Base-by-base conservation (phyloP, 352 stramenopile species). In the Pythium pyrilobum region DNA sequence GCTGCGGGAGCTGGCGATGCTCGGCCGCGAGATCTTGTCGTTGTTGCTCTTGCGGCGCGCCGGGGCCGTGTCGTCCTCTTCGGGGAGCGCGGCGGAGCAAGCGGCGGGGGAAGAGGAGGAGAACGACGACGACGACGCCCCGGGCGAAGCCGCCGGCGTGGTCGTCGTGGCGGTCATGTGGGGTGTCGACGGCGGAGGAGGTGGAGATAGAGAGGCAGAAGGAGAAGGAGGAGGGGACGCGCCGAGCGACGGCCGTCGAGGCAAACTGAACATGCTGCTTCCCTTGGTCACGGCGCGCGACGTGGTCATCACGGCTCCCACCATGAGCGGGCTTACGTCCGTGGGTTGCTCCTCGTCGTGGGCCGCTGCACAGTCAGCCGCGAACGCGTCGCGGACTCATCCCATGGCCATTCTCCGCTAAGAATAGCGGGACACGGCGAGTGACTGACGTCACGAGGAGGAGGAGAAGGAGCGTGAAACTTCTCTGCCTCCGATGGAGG, bases 241-340 rank as follows among this genome's bases (percentile, higher is more conserved):
- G 20, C 34, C 51, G 31, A 66, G 24, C 39, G 58, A 66, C 38
- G 58, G 50, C 33, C 58, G 50, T 13, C 58, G 58, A 39, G 58
- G 23, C 31, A 67, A 37, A 49, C 52, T 52, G 47, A 67, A 67
- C 59, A 67, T 67, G 59, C 44, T 67, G 45, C 38, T 53, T 44
- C 52, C 57, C 33, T 57, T 62, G 33, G 46, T 29, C 52, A 59
- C 57, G 42, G 57, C 49, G 23, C 57, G 33, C 21, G 57, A 59
- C 57, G 57, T 56, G 39, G 57, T 65, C 57, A 59, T 59, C 24
- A 31, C 41, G 38, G 27, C 13, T 52, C 39, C 39, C 31, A 15
- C 39, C 51, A 58, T 58, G 23, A 3, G 51, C 20, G 10, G 21
- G 28, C 27, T 45, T 28, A 39, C 45, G 44, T 52, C 39, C 29